Percentiles rank a stretch among this genome's conserved stretches.
Evolutionary conservation across 331 rosid species (phyloP).

Genomic region (Malus hybrid): DNA sequence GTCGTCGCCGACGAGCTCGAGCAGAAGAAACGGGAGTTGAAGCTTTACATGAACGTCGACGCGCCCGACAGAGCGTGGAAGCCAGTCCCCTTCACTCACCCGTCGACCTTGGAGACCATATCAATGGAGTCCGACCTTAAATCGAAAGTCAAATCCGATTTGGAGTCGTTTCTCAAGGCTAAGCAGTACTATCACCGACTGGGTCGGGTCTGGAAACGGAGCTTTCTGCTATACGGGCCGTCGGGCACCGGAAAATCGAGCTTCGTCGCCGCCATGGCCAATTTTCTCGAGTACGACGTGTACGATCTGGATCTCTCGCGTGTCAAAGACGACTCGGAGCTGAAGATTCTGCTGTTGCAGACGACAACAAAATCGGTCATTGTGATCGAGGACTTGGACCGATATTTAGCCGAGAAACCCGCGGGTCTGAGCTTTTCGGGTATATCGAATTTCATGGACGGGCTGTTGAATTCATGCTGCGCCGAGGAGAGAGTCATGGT

Average conservation of each 20-base stretch:
- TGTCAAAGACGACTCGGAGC: conserved; percentile 51
- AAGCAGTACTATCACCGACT: conserved; percentile 57
- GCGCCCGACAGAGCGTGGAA: conserved; percentile 35
- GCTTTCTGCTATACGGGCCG: conserved; percentile 71
- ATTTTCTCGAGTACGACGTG: conserved; percentile 65
- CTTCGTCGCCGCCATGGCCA: conserved; percentile 96
- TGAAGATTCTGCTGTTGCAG: conserved; percentile 42
- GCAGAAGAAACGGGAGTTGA: conserved; percentile 37
- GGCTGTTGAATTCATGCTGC: conserved; percentile 57
- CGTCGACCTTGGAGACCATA: conserved; percentile 75
- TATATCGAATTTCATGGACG: conserved; percentile 77
- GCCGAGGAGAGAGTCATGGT: conserved; percentile 76
- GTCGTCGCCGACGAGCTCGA: conserved; percentile 55
- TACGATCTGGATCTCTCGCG: conserved; percentile 67
- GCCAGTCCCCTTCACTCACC: conserved; percentile 66
- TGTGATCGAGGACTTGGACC: conserved; percentile 73
- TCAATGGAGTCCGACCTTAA: conserved; percentile 79
- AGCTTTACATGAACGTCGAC: conserved; percentile 33
- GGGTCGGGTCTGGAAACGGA: conserved; percentile 90
- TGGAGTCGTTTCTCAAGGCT: conserved; percentile 66
- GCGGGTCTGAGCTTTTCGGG: conserved; percentile 44
- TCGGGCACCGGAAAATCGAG: conserved; percentile 97
- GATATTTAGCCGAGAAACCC: conserved; percentile 36
- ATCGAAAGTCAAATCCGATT: conserved; percentile 62
- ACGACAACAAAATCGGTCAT: conserved; percentile 63